Evolutionary conservation across 495 filamentous ascomycete species (phyloP).

Genomic region (Alectoria sarmentosa): DNA sequence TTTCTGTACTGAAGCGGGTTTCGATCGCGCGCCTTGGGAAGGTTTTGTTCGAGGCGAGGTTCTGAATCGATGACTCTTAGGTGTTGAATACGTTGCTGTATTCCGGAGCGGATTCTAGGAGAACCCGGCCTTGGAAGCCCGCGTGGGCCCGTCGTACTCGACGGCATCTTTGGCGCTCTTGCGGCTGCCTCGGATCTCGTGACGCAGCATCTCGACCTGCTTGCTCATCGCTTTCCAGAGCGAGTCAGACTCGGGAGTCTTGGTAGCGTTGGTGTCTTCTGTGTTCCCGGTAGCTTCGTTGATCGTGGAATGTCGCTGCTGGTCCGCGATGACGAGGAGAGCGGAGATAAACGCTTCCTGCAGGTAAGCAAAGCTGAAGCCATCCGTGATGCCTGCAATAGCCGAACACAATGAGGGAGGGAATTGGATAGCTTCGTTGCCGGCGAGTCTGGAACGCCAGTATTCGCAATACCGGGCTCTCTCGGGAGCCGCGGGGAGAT

Average conservation of each 20-base stretch:
- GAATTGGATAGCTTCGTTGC: constrained; percentile 49
- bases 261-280: no score
- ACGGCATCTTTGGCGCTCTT: constrained; percentile 14
- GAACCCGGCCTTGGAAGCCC: no score
- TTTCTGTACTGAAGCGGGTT: no score
- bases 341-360: constrained; percentile 59
- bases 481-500: constrained; percentile 45
- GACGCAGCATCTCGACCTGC: constrained; percentile 47
- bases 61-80: no score
- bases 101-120: no score
- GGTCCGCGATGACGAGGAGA: constrained; percentile 42
- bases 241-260: no score
- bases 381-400: constrained; percentile 52
- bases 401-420: constrained; percentile 44
- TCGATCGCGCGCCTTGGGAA: no score
- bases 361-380: constrained; percentile 60
- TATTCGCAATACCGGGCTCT: constrained; percentile 50
- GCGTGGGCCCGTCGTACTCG: background rate
- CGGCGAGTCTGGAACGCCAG: constrained; percentile 37
- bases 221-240: constrained; percentile 52
- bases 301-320: no score
- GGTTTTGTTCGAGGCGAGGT: no score
- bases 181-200: constrained; percentile 43
- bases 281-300: no score
- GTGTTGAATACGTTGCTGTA: no score